These are phyloP conservation scores for Pulveroboletus sp. DNA, from an alignment of 768 basidiomycete species.

Conservation along the genomic window DNA sequence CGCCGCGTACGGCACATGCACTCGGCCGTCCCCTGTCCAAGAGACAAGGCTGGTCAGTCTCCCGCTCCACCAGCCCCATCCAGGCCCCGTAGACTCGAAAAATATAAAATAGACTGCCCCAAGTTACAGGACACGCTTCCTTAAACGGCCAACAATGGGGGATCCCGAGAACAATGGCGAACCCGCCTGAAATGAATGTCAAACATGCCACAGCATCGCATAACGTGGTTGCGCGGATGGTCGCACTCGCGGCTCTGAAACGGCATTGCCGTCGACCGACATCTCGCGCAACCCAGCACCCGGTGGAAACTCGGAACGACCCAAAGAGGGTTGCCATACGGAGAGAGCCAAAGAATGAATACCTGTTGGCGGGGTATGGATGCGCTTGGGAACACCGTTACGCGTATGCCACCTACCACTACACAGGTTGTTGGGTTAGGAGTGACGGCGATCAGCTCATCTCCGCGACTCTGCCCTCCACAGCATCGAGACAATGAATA, in stretches of 20 bases:
- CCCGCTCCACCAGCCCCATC: not conserved
- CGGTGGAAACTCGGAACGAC: not conserved
- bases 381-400: conserved; percentile 12
- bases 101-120: not conserved
- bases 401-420: conserved; percentile 6
- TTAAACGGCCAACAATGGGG: conserved; percentile 22
- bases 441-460: conserved; percentile 28
- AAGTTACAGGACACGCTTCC: conserved; percentile 9
- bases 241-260: conserved; percentile 2
- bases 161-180: conserved; percentile 11
- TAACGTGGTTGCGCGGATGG: conserved; percentile 9
- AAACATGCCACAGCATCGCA: conserved; percentile 7
- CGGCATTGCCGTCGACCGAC: not conserved
- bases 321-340: not conserved
- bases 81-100: not conserved
- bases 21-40: conserved; percentile 34
- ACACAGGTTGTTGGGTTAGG: conserved; percentile 19
- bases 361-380: conserved; percentile 3
- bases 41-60: conserved; percentile 7
- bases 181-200: conserved; percentile 3
- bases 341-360: not conserved
- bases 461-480: conserved; percentile 16
- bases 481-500: conserved; percentile 9
- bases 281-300: not conserved
- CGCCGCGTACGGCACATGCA: conserved; percentile 38